A percentile compares a stretch with the other conserved stretches of the same genome.
Evolutionary conservation across 768 basidiomycete genomes (phyloP).

Genomic region (Amanita polypyramis): DNA sequence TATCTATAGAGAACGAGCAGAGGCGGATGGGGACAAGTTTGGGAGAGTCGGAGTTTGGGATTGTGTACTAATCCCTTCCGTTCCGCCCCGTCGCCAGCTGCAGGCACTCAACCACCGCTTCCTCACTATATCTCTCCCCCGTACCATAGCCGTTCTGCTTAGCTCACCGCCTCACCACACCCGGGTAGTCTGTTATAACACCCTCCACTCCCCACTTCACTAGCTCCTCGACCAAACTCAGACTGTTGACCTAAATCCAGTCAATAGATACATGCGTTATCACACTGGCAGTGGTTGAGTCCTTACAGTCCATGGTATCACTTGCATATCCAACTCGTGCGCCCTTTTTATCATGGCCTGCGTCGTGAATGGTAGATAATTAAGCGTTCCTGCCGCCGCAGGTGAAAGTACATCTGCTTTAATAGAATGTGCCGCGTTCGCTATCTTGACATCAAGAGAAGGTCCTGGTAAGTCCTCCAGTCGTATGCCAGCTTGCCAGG

Average conservation of each 20-base stretch:
- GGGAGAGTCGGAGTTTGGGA: conserved; percentile 23
- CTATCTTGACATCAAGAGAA: conserved; percentile 46
- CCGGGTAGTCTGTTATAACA: conserved; percentile 70
- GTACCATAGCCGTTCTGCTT: conserved; percentile 42
- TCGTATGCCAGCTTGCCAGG: conserved; percentile 62
- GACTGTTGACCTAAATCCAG: conserved; percentile 40
- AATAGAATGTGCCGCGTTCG: conserved; percentile 57
- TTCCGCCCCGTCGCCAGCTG: conserved; percentile 26
- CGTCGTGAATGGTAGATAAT: conserved; percentile 49
- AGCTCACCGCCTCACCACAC: conserved; percentile 43
- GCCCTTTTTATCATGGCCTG: conserved; percentile 61
- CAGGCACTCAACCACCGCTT: conserved; percentile 46
- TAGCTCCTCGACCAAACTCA: conserved; percentile 52
- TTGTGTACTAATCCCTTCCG: conserved; percentile 26
- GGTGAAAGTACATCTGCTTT: conserved; percentile 60
- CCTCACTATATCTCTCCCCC: conserved; percentile 46
- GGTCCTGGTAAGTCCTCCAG: conserved; percentile 55
- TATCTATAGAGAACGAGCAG: conserved; percentile 19
- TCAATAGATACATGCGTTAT: not conserved
- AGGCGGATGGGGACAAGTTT: not conserved
- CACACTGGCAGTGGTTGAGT: not conserved
- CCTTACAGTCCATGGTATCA: conserved; percentile 67
- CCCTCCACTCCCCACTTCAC: conserved; percentile 57
- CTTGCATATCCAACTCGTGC: conserved; percentile 48
- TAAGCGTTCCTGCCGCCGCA: conserved; percentile 30